phyloP scores from a whole-genome alignment of 2,329 filamentous ascomycete genomes.

The Penicillium nordicum region DNA sequence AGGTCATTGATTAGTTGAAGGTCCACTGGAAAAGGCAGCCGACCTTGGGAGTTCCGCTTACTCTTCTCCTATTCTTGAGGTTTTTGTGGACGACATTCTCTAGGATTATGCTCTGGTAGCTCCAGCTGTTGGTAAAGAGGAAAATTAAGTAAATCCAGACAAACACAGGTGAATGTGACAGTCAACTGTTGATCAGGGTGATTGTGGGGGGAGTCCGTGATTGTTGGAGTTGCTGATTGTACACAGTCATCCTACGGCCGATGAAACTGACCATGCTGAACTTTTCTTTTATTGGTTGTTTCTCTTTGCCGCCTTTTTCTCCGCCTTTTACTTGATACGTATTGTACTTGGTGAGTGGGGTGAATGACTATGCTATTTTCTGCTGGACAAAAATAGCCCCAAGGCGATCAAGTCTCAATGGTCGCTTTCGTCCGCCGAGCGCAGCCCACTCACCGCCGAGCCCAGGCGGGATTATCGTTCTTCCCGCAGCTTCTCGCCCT shows the following conservation, averaged over 20 bases:
- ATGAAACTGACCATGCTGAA: background rate
- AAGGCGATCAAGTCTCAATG: background rate
- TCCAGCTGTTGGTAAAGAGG: background rate
- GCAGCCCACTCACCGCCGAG: constrained; percentile 20
- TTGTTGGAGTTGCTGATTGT: constrained; percentile 16
- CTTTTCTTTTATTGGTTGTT: background rate
- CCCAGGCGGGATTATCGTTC: constrained; percentile 22
- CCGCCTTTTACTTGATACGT: background rate
- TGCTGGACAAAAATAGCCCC: background rate
- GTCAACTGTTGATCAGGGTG: constrained; percentile 6
- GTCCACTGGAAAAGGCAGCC: background rate
- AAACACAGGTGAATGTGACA: constrained; percentile 8
- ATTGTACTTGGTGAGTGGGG: background rate
- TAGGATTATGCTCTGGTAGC: background rate
- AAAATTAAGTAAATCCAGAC: background rate
- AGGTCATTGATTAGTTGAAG: constrained; percentile 31
- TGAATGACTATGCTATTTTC: background rate
- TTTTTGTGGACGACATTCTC: constrained; percentile 59
- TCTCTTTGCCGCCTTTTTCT: background rate
- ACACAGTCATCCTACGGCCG: background rate
- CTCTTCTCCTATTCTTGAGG: constrained; percentile 71
- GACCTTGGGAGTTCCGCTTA: constrained; percentile 45
- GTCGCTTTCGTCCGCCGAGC: constrained; percentile 2
- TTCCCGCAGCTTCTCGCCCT: constrained; percentile 20
- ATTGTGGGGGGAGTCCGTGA: constrained; percentile 22